Evolutionary conservation across 106 monocot genomes (phyloP).

Genomic region (Ottelia alismoides): DNA sequence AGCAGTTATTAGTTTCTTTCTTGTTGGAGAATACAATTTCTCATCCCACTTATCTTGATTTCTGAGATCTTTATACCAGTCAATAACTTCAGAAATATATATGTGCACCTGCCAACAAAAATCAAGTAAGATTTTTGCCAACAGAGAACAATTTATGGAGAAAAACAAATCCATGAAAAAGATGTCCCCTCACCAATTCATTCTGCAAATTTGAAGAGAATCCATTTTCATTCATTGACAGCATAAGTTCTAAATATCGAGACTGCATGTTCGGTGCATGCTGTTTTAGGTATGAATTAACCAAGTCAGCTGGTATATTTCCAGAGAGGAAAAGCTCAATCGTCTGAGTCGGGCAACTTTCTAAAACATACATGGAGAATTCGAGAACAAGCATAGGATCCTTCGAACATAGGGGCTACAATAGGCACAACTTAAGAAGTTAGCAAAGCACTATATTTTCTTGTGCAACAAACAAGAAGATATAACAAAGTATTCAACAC

Average conservation of each 20-base stretch:
- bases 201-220: slow-evolving; percentile 75
- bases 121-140: neutral
- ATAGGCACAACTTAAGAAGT: no score
- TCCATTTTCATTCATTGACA: slow-evolving; percentile 73
- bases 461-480: no score
- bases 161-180: neutral
- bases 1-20: slow-evolving; percentile 72
- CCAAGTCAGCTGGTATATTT: slow-evolving; percentile 95
- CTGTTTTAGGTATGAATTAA: slow-evolving; percentile 96
- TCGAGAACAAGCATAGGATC: slow-evolving; percentile 97
- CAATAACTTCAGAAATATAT: slow-evolving; percentile 94
- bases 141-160: neutral
- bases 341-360: slow-evolving; percentile 91
- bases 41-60: slow-evolving; percentile 85
- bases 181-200: slow-evolving; percentile 53
- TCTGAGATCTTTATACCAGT: slow-evolving; percentile 72
- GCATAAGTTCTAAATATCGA: slow-evolving; percentile 93
- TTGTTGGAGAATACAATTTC: slow-evolving; percentile 52
- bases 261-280: slow-evolving; percentile 94
- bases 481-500: no score
- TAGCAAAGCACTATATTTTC: no score
- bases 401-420: slow-evolving; percentile 81
- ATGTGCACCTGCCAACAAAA: slow-evolving; percentile 67
- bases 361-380: slow-evolving; percentile 73
- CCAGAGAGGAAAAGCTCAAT: slow-evolving; percentile 90